A percentile compares a stretch with the other conserved stretches of the same genome.
Evolutionary conservation across 2,329 filamentous ascomycete genomes (phyloP).

Genomic region (Chaetothyriales sp.): DNA sequence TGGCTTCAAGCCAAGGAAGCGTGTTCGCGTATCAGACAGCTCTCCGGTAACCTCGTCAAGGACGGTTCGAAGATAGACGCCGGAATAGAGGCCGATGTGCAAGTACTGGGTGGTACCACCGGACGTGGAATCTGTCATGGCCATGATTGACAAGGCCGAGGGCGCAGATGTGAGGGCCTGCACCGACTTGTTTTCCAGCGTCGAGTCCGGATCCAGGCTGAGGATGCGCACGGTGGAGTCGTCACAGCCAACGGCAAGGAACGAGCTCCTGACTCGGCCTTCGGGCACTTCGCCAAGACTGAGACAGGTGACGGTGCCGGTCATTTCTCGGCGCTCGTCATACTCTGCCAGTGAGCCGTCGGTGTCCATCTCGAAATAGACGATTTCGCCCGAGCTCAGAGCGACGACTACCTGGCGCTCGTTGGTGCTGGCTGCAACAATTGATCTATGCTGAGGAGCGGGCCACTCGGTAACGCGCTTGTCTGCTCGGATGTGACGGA

Average conservation of each 20-base stretch:
- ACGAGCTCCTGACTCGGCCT: constrained; percentile 76
- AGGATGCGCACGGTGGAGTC: constrained; percentile 91
- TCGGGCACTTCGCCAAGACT: constrained; percentile 86
- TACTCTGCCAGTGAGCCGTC: constrained; percentile 88
- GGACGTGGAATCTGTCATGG: constrained; percentile 87
- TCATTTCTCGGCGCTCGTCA: constrained; percentile 89
- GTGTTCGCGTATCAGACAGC: constrained; percentile 82
- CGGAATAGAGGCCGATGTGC: constrained; percentile 89
- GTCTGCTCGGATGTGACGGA: constrained; percentile 70
- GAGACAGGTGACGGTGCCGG: constrained; percentile 86
- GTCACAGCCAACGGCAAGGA: constrained; percentile 90
- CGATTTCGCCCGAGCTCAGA: constrained; percentile 87
- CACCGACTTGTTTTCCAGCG: constrained; percentile 83
- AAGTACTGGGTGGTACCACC: constrained; percentile 82
- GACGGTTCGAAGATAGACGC: constrained; percentile 88
- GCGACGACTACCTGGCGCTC: constrained; percentile 86
- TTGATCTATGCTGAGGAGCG: constrained; percentile 82
- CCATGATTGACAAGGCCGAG: constrained; percentile 77
- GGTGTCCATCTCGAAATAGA: constrained; percentile 94
- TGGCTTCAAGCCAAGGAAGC: constrained; percentile 82
- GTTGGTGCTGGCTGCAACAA: constrained; percentile 88
- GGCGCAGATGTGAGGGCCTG: constrained; percentile 86
- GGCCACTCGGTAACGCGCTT: constrained; percentile 83
- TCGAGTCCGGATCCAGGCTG: constrained; percentile 78
- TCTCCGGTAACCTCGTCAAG: constrained; percentile 93